Evolutionary conservation across 2,329 filamentous ascomycete genomes (phyloP).

Genomic region (Domatiomyces catenatus): DNA sequence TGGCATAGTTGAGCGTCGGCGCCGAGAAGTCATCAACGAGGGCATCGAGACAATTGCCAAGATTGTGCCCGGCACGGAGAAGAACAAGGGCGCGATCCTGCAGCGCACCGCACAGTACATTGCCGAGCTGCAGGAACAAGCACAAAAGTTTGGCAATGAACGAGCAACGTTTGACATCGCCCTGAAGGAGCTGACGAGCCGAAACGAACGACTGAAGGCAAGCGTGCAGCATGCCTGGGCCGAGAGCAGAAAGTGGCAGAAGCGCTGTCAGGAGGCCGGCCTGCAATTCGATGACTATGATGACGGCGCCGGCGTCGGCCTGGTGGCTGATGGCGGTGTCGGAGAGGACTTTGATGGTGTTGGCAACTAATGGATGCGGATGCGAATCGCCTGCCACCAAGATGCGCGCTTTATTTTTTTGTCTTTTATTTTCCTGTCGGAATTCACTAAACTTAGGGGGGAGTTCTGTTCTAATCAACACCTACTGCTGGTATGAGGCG

Average conservation of each 20-base stretch:
- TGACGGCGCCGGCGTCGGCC: background rate
- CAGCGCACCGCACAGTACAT: slow-evolving; percentile 91
- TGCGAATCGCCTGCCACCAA: too few relatives aligned
- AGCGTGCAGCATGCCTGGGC: slow-evolving; percentile 77
- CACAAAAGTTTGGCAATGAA: slow-evolving; percentile 24
- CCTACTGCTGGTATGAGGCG: too few relatives aligned
- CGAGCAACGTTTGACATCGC: slow-evolving; percentile 31
- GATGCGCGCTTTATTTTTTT: too few relatives aligned
- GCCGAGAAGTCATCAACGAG: slow-evolving; percentile 96
- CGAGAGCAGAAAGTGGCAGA: slow-evolving; percentile 54
- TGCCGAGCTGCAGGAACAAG: slow-evolving; percentile 47
- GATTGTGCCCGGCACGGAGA: slow-evolving; percentile 93
- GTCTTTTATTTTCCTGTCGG: too few relatives aligned
- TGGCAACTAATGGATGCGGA: too few relatives aligned
- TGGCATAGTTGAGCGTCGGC: slow-evolving; percentile 70
- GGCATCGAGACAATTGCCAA: slow-evolving; percentile 96
- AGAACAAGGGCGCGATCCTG: slow-evolving; percentile 95
- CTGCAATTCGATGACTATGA: slow-evolving; percentile 35
- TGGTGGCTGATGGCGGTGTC: background rate
- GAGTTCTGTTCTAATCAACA: too few relatives aligned
- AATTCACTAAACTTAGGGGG: too few relatives aligned
- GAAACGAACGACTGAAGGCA: slow-evolving; percentile 90
- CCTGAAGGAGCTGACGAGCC: slow-evolving; percentile 73
- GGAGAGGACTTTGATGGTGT: background rate
- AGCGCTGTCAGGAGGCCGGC: slow-evolving; percentile 32